Percentiles rank a stretch among this genome's conserved stretches.
These are phyloP conservation scores for Rhododendron ferrugineum DNA, from an alignment of 148 eudicot species.

Conservation along the genomic window DNA sequence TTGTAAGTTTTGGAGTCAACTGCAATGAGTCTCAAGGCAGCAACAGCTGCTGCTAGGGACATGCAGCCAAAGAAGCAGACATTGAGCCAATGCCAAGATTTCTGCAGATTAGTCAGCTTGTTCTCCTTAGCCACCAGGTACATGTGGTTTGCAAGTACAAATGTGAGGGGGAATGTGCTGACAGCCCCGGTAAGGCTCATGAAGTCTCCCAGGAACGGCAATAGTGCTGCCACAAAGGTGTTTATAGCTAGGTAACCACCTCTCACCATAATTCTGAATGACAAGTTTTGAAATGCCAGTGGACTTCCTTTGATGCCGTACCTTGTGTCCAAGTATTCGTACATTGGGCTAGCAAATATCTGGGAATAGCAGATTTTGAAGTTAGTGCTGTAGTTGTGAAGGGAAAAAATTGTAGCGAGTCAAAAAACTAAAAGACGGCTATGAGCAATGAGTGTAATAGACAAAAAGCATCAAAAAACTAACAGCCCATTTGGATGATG, in stretches of 20 bases:
- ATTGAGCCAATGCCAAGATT: slow-evolving; percentile 92
- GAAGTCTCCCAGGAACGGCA: slow-evolving; percentile 94
- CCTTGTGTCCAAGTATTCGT: slow-evolving; percentile 87
- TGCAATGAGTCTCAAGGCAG: slow-evolving; percentile 75
- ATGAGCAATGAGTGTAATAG: not conserved
- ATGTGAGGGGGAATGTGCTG: slow-evolving; percentile 90
- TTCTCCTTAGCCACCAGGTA: slow-evolving; percentile 58
- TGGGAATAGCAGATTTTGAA: slow-evolving; percentile 17
- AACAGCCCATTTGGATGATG: no score
- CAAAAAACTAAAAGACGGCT: no score
- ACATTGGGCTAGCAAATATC: slow-evolving; percentile 99
- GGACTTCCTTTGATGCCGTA: slow-evolving; percentile 68
- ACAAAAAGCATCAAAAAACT: not conserved
- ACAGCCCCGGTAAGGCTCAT: slow-evolving; percentile 97
- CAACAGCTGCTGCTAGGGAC: slow-evolving; percentile 60
- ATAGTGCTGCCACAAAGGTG: slow-evolving; percentile 66
- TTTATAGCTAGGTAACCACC: slow-evolving; percentile 74
- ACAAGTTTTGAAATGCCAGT: slow-evolving; percentile 41
- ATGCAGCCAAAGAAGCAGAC: slow-evolving; percentile 53
- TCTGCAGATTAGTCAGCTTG: slow-evolving; percentile 43
- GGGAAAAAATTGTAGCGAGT: not conserved
- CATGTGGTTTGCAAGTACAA: slow-evolving; percentile 94
- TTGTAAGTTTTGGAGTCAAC: slow-evolving; percentile 60
- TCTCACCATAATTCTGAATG: slow-evolving; percentile 53
- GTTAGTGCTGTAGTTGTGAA: not conserved